Evolutionary conservation across 495 filamentous ascomycete genomes (phyloP).

Genomic region (Thozetella sp.): DNA sequence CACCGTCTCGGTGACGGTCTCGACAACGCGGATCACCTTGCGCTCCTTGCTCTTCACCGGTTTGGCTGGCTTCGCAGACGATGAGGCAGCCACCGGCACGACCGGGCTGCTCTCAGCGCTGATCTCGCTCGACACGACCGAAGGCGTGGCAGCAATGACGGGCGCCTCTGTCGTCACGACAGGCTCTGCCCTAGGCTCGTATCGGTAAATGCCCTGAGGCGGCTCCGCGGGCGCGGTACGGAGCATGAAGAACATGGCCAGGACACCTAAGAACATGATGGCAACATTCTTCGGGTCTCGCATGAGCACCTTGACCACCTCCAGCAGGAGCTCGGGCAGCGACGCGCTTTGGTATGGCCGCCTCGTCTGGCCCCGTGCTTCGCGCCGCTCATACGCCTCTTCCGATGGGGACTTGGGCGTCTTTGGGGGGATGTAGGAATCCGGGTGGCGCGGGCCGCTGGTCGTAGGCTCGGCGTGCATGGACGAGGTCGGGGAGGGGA

Average conservation of each 20-base stretch:
- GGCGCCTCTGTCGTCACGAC: background rate
- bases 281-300: conserved; percentile 72
- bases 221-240: conserved; percentile 4
- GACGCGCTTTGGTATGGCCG: conserved; percentile 34
- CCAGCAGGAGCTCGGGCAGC: conserved; percentile 63
- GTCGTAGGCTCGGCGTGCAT: conserved; percentile 2
- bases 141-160: background rate
- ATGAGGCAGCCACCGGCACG: background rate
- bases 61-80: background rate
- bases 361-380: conserved; percentile 10
- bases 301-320: conserved; percentile 68
- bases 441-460: conserved; percentile 20
- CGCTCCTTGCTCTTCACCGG: background rate
- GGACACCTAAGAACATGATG: conserved; percentile 61
- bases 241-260: conserved; percentile 56
- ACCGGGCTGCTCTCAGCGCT: background rate
- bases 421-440: conserved; percentile 22
- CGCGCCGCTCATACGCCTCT: conserved; percentile 14
- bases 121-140: background rate
- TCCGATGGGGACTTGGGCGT: conserved; percentile 20
- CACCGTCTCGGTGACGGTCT: background rate
- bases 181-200: background rate
- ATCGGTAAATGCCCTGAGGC: background rate
- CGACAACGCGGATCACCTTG: background rate
- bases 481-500: background rate